Evolutionary conservation across 306 rosid genomes (phyloP), one percentile per base, ranked within the genome.

Genomic region (Mimosa pudica): DNA sequence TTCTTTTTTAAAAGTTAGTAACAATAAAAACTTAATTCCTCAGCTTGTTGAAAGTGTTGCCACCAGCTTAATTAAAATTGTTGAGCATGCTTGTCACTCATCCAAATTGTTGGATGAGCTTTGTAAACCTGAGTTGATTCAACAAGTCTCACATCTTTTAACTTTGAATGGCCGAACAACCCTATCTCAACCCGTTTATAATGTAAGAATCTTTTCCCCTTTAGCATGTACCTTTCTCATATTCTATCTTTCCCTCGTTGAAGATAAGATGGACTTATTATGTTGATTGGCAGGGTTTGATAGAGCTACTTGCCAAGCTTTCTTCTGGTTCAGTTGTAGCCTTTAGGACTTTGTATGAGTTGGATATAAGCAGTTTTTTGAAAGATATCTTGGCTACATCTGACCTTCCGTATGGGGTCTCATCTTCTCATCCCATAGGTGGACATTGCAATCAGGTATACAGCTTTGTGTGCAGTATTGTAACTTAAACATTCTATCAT

Each of bases 1-100:
- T 58, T 63, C 60, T 24, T 66, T 84, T 54, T 32, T 77, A 57
- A 20, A 77, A 44, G 74, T 67, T 80, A 67, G 80, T 80, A 80
- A 79, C 74, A 67, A 61, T 83, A 55, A 16, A 18, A 69, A 17
- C 85, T 81, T 82, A 49, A 72, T 82, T 81, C 70, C 65, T 48
- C 94, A 96, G 99, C 96, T 96, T 69, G 97, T 93, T 0, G 99
- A 93, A 90, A 87, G 83, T 81, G 99, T 90, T 70, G 93, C 91
- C 76, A 79, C 89, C 46, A 89, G 98, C 93, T 87, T 93, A 74
- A 90, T 90, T 58, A 96, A 88, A 85, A 90, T 96, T 74, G 90
- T 88, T 46, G 96, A 91, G 83, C 89, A 88, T 79, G 89, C 84
- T 60, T 82, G 90, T 46, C 80, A 82, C 81, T 96, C 97, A 81